A percentile compares a stretch with the other conserved stretches of the same genome.
Evolutionary conservation across 768 basidiomycete species (phyloP).

Genomic region (Leccinum rimulosum): DNA sequence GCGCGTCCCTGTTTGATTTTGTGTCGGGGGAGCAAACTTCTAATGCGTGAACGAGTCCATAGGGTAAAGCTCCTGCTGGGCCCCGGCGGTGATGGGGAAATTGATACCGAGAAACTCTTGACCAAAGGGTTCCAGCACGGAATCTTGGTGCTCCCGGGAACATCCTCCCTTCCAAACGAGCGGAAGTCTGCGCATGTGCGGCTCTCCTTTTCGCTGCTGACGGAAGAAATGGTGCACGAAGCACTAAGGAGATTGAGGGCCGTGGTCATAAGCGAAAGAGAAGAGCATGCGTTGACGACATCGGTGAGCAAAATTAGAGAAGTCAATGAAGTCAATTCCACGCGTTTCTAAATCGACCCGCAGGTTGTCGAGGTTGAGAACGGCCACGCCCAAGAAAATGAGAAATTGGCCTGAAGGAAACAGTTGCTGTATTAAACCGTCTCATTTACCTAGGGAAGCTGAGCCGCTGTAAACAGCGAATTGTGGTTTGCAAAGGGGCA

Average conservation of each 20-base stretch:
- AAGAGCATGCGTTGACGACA: neutral
- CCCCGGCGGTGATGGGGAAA: constrained; percentile 32
- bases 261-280: constrained; percentile 27
- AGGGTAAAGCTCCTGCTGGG: constrained; percentile 64
- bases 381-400: too few species aligned
- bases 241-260: constrained; percentile 55
- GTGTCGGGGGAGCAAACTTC: neutral
- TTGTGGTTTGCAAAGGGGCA: neutral
- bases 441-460: too few species aligned
- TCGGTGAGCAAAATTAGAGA: neutral
- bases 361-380: neutral
- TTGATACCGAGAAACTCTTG: constrained; percentile 64
- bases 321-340: neutral
- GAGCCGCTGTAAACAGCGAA: neutral
- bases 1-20: neutral
- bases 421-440: too few species aligned
- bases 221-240: constrained; percentile 62
- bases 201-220: constrained; percentile 62
- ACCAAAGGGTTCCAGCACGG: constrained; percentile 71
- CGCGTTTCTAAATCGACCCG: neutral
- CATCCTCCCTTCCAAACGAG: constrained; percentile 66
- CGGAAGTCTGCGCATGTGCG: constrained; percentile 66
- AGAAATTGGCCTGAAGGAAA: neutral
- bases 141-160: constrained; percentile 79
- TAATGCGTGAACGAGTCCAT: neutral